Conservation (phyloP, 2,329 filamentous ascomycete species). For the Fusarium pseudonygamai region DNA sequence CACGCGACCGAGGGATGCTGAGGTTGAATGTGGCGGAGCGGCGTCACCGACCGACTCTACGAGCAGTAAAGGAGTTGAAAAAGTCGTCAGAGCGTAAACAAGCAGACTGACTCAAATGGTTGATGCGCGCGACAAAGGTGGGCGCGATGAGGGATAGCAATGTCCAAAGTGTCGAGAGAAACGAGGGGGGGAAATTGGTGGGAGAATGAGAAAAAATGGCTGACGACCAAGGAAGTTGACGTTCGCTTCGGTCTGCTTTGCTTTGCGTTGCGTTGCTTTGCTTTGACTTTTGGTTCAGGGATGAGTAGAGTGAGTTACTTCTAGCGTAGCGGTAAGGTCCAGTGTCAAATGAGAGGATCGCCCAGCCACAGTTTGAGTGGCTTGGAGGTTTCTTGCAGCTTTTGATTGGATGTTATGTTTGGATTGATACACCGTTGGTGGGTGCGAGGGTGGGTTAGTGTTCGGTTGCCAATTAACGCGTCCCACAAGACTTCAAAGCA, state of each 20-base stretch:
- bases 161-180: conserved; percentile 28
- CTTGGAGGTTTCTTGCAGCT: conserved; percentile 4
- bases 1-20: conserved; percentile 53
- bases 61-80: conserved; percentile 34
- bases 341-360: conserved; percentile 16
- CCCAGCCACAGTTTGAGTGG: conserved; percentile 37
- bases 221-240: conserved; percentile 43
- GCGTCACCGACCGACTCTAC: conserved; percentile 40
- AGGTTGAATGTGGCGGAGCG: conserved; percentile 36
- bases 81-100: conserved; percentile 30
- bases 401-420: conserved; percentile 22
- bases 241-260: conserved; percentile 11
- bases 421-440: conserved; percentile 30
- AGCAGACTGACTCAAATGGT: conserved; percentile 7
- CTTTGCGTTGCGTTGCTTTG: background rate
- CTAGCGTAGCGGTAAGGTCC: conserved; percentile 26
- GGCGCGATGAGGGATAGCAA: conserved; percentile 28
- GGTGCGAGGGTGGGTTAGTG: conserved; percentile 8
- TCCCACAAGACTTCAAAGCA: conserved; percentile 14
- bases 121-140: conserved; percentile 26
- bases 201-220: conserved; percentile 33
- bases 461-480: conserved; percentile 32
- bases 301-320: conserved; percentile 33
- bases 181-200: conserved; percentile 34
- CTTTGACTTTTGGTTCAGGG: conserved; percentile 44